Evolutionary conservation across 176 grass and related monocot genomes (phyloP), one percentile per base, ranked within the genome.

Genomic region (Guadua angustifolia): DNA sequence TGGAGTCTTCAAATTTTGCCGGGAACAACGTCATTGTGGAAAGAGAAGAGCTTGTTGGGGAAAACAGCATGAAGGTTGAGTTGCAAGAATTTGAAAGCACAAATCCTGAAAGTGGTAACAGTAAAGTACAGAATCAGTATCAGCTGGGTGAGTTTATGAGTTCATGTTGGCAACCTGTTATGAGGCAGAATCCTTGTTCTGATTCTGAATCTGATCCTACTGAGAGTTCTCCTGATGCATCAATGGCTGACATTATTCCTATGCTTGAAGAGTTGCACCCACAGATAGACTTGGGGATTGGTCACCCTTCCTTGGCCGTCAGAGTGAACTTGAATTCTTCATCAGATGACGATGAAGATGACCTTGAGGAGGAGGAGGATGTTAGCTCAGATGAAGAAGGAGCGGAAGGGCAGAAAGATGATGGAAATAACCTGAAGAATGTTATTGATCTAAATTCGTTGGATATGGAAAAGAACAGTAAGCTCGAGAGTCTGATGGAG

Each of bases 191-290:
- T 51, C 59, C 58, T 53, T 79, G 74, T 42, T 83, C 74, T 79
- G 79, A 79, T 72, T 83, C 46, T 71, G 67, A 88, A 58, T 89
- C 84, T 65, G 89, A 88, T 77, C 18, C 70, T 49, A 84, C 40
- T 9, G 89, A 85, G 22, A 94, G 89, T 70, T 94, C 89, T 79
- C 71, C 81, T 32, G 87, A 89, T 72, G 87, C 92, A 59, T 94
- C 92, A 6, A 91, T 91, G 69, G 67, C 87, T 65, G 87, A 94
- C 84, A 91, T 94, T 49, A 89, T 91, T 82, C 92, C 87, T 9
- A 89, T 94, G 89, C 87, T 89, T 29, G 87, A 91, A 60, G 92
- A 94, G 9, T 70, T 91, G 63, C 89, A 91, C 11, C 42, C 73
- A 26, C 72, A 82, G 73, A 52, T 90, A 76, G 75, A 86, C 42